Percentiles rank a stretch among this genome's conserved stretches.
Conservation (phyloP, 352 stramenopile species). For the Pythium aphanidermatum region DNA sequence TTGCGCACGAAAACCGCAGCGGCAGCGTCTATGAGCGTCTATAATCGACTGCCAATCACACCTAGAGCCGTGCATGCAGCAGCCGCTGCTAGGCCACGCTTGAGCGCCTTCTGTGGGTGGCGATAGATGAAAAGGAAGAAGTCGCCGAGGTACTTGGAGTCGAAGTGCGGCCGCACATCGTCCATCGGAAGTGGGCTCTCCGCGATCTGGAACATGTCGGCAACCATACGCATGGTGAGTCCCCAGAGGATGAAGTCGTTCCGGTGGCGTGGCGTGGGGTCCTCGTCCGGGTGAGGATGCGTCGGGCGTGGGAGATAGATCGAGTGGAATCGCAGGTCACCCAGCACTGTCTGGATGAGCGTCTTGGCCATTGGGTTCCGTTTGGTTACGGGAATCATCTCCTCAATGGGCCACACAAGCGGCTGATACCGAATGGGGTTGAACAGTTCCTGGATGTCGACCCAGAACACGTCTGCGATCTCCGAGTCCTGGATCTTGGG, state of each 20-base stretch:
- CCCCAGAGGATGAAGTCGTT: conserved; percentile 85
- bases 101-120: conserved; percentile 42
- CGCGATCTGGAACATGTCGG: conserved; percentile 37
- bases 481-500: conserved; percentile 54
- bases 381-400: conserved; percentile 39
- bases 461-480: conserved; percentile 78
- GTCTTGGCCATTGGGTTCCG: conserved; percentile 27
- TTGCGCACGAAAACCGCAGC: no score
- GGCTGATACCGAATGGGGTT: conserved; percentile 46
- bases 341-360: conserved; percentile 31
- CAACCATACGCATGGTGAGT: conserved; percentile 66
- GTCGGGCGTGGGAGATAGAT: conserved; percentile 72
- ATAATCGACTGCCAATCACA: conserved; percentile 22
- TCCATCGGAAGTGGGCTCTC: conserved; percentile 41
- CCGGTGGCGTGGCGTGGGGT: conserved; percentile 30
- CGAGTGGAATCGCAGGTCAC: conserved; percentile 54
- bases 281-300: conserved; percentile 30
- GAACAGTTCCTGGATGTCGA: conserved; percentile 74
- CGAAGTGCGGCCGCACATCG: conserved; percentile 48
- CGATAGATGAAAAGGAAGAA: conserved; percentile 47
- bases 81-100: conserved; percentile 33
- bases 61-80: conserved; percentile 35
- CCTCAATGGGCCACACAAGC: conserved; percentile 52
- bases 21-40: no score
- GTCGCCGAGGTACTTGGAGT: conserved; percentile 39